Base-by-base conservation (phyloP, 768 basidiomycete genomes). In the Mycena leptocephala region DNA sequence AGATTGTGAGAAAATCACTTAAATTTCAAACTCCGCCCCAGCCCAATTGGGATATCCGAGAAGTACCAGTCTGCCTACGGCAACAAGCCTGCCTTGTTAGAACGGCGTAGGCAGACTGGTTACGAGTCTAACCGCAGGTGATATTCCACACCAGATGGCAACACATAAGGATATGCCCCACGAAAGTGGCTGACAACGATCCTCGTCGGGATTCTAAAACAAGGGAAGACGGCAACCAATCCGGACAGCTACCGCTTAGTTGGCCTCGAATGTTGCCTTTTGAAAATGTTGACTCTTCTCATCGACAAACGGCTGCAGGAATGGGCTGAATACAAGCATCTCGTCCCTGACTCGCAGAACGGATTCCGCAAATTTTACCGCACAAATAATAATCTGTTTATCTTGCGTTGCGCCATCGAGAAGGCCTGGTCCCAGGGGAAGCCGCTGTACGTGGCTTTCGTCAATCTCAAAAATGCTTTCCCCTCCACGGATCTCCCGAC, bases 381-480 rank as follows among this genome's bases (percentile, higher is more conserved):
- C 0, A 85, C 84, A 5, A 79, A 81, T 64, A 80, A 85, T 74
- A 84, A 84, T 72, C 72, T 70, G 13, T 82, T 79, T 41, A 76
- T 83, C 35, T 76, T 83, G 3, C 63, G 78, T 1, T 75, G 72
- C 28, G 80, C 80, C 1, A 79, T 81, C 13, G 81, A 82, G 5
- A 68, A 67, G 22, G 81, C 81, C 13, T 30, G 72, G 32, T 68
- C 72, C 11, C 32, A 72, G 20, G 68, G 73, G 5, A 79, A 76
- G 37, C 14, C 80, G 22, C 74, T 84, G 0, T 83, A 77, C 75
- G 79, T 81, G 7, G 74, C 70, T n/a, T 81, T 81, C 55, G 77
- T 79, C n/a, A 82, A 84, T 72, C 37, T 83, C 3, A 82, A 70
- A 20, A 86, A 87, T 80, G 85, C 86, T 13, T 87, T 86, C 74